Evolutionary conservation across 306 rosid species (phyloP).

Genomic region (Alnus rubra): DNA sequence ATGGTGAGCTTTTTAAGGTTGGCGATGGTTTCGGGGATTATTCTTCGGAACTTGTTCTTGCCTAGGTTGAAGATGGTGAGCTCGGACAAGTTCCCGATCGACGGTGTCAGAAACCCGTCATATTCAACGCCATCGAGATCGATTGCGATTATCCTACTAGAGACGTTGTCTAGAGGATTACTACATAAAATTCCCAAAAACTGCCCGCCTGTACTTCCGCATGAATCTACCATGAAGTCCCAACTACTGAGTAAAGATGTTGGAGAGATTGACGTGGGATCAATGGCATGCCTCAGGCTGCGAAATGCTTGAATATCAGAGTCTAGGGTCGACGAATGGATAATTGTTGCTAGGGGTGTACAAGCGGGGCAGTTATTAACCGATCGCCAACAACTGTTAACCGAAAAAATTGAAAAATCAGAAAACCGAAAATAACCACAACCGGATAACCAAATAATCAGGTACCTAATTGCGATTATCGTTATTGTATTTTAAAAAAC

Average conservation of each 20-base stretch:
- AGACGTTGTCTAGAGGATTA: conserved; percentile 35
- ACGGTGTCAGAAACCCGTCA: conserved; percentile 49
- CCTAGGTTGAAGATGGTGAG: conserved; percentile 35
- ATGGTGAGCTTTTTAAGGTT: conserved; percentile 44
- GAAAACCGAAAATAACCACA: too few relatives aligned
- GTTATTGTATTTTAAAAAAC: too few relatives aligned
- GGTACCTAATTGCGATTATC: too few relatives aligned
- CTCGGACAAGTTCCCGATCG: conserved; percentile 45
- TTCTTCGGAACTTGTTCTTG: conserved; percentile 53
- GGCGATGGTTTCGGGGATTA: conserved; percentile 33
- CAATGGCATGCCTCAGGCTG: conserved; percentile 32
- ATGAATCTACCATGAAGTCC: conserved; percentile 48
- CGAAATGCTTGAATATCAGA: conserved; percentile 34
- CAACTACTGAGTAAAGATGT: conserved; percentile 39
- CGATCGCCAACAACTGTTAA: too few relatives aligned
- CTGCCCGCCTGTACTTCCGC: conserved; percentile 34
- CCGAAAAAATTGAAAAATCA: too few relatives aligned
- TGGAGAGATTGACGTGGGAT: conserved; percentile 42
- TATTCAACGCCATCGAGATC: conserved; percentile 49
- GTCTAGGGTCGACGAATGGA: conserved; percentile 30
- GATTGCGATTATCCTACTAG: conserved; percentile 45
- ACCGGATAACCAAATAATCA: too few relatives aligned
- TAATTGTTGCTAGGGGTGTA: background rate
- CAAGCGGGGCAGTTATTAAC: too few relatives aligned
- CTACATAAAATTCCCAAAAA: conserved; percentile 52